Conservation (phyloP, 371 early-diverging fungal species). For the Haplosporangium sp. region DNA sequence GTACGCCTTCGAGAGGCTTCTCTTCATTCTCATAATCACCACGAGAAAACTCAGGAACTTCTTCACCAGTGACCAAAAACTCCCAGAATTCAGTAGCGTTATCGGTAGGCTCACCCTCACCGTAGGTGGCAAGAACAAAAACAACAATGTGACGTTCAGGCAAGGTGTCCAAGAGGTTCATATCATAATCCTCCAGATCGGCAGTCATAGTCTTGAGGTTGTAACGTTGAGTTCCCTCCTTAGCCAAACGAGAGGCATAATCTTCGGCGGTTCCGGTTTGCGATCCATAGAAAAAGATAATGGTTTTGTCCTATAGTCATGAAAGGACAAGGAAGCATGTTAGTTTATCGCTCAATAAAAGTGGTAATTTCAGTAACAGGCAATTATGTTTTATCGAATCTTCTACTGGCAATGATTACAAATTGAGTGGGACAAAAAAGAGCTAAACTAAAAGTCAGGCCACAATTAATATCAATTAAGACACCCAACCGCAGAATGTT, state of each 20-base stretch:
- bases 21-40: conserved; percentile 68
- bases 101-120: conserved; percentile 94
- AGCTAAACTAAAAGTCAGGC: neutral
- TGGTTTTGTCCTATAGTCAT: conserved; percentile 67
- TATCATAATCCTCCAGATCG: conserved; percentile 91
- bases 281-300: conserved; percentile 91
- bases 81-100: conserved; percentile 92
- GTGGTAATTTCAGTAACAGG: too few relatives aligned
- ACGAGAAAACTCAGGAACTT: conserved; percentile 74
- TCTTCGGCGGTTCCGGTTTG: conserved; percentile 98
- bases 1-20: conserved; percentile 72
- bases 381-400: too few relatives aligned
- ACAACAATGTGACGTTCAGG: conserved; percentile 75
- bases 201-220: conserved; percentile 83
- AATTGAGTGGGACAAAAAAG: neutral
- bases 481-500: neutral
- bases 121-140: conserved; percentile 92
- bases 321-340: neutral
- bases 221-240: conserved; percentile 82
- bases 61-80: conserved; percentile 73
- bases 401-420: too few relatives aligned
- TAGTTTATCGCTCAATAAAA: neutral
- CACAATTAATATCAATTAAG: neutral
- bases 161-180: conserved; percentile 77
- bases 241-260: conserved; percentile 87